Base-by-base conservation (phyloP, 2,329 filamentous ascomycete species). In the Microcyclospora tardicrescens region DNA sequence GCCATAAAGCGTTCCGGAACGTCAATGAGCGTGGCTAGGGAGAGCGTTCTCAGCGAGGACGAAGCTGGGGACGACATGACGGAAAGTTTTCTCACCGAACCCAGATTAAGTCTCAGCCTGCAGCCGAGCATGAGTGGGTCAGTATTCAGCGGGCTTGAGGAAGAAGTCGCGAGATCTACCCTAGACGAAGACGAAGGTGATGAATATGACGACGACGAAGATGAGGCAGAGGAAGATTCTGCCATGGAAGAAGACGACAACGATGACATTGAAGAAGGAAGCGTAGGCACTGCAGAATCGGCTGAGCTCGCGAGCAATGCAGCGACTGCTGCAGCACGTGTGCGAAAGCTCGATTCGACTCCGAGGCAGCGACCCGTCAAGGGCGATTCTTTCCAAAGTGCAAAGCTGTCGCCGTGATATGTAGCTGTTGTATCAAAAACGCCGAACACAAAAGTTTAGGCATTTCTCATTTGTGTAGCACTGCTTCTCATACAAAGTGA, bases 41-140 rank as follows among this genome's bases (percentile, higher is more conserved):
- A 42, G 41, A 52, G 44, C 32, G 35, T 57, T 2, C 34, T 58
- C 11, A 53, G 49, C 28, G 57, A 60, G 36, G 57, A 59, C 36
- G 57, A 58, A 29, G 54, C 50, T 0, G 53, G 47, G 12, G 47
- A 52, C 34, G 52, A 49, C 13, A 44, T 49, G 43, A 28, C 41
- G 16, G 48, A 51, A n/a, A 41, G 40, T 12, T 50, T 48, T 32
- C 27, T 53, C 16, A 40, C 39, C 16, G 47, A 47, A 3, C 36
- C 33, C 2, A 16, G 46, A 27, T 13, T 38, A 8, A 47, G 45
- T 32, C 33, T 50, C 31, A 46, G 48, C 19, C 19, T 24, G 19
- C 19, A 24, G 19, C 19, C 19, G 5, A 24, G 19, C 19, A 8
- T 24, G 5, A 24, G 19, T n/a, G 44, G 43, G 9, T 41, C 42